A percentile compares a stretch with the other conserved stretches of the same genome.
Evolutionary conservation across 805 yeast species (phyloP).

Genomic region (Lipomyces sp.): DNA sequence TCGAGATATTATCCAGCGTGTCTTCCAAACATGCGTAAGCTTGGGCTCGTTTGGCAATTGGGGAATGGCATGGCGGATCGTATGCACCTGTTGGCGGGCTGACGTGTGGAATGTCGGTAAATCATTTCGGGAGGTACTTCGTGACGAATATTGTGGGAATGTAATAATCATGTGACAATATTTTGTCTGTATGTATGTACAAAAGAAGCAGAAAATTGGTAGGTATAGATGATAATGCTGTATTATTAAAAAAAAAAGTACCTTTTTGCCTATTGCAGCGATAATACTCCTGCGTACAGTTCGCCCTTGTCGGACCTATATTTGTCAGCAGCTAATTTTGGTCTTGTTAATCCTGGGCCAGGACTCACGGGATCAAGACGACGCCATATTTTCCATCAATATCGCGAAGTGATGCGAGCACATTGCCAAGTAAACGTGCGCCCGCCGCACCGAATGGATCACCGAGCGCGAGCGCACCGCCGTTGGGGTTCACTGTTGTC

Average conservation of each 20-base stretch:
- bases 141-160: constrained; percentile 2
- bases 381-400: constrained; percentile 47
- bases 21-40: constrained; percentile 11
- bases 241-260: no score
- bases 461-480: constrained; percentile 94
- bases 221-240: not conserved
- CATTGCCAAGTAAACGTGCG: constrained; percentile 50
- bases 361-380: constrained; percentile 42
- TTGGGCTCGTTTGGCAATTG: constrained; percentile 22
- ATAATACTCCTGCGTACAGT: not conserved
- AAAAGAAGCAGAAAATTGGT: not conserved
- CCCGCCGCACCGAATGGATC: constrained; percentile 82
- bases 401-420: constrained; percentile 46
- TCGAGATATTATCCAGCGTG: constrained; percentile 12
- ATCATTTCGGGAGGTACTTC: constrained; percentile 21
- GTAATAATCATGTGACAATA: not conserved
- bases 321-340: not conserved
- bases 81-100: constrained; percentile 17
- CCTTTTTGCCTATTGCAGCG: not conserved
- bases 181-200: not conserved
- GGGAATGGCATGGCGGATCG: constrained; percentile 22
- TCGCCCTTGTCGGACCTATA: not conserved
- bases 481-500: constrained; percentile 78
- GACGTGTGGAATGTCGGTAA: constrained; percentile 15
- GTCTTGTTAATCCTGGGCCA: not conserved